Conservation (phyloP, 495 filamentous ascomycete genomes). For the Articulospora tetracladia region DNA sequence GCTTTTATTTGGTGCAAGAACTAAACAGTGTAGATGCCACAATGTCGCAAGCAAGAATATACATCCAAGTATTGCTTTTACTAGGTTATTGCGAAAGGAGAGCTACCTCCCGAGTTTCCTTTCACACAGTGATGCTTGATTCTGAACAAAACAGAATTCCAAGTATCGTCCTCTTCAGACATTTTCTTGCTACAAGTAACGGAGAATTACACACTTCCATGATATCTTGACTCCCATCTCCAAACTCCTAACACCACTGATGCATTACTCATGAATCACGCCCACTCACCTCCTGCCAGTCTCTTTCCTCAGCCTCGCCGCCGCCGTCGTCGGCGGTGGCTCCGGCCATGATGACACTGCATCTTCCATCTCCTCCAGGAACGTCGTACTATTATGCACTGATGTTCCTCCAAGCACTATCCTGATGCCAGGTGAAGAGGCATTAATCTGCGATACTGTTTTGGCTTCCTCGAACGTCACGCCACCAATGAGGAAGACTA, state of each 20-base stretch:
- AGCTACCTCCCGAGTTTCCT: too few species aligned
- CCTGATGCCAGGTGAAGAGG: conserved; percentile 79
- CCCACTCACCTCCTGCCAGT: conserved; percentile 39
- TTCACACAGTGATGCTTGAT: too few species aligned
- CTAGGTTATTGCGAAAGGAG: too few species aligned
- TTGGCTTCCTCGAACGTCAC: conserved; percentile 96
- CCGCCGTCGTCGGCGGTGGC: conserved; percentile 60
- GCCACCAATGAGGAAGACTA: conserved; percentile 91
- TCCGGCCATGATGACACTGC: conserved; percentile 79
- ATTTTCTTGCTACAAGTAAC: neutral
- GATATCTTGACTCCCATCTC: neutral
- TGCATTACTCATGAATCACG: neutral
- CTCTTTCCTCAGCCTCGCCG: conserved; percentile 68
- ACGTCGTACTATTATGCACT: conserved; percentile 80
- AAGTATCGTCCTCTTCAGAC: neutral
- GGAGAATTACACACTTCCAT: neutral
- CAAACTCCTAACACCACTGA: conserved; percentile 9
- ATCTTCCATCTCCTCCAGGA: conserved; percentile 83
- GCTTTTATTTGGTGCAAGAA: too few species aligned
- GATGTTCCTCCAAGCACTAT: conserved; percentile 84
- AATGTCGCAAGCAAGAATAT: too few species aligned
- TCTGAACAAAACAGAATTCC: too few species aligned
- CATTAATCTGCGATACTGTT: conserved; percentile 88
- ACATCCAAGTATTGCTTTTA: too few species aligned
- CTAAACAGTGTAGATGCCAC: too few species aligned